These are phyloP conservation scores for Vigna mungo DNA, from an alignment of 306 rosid species.

Conservation along the genomic window DNA sequence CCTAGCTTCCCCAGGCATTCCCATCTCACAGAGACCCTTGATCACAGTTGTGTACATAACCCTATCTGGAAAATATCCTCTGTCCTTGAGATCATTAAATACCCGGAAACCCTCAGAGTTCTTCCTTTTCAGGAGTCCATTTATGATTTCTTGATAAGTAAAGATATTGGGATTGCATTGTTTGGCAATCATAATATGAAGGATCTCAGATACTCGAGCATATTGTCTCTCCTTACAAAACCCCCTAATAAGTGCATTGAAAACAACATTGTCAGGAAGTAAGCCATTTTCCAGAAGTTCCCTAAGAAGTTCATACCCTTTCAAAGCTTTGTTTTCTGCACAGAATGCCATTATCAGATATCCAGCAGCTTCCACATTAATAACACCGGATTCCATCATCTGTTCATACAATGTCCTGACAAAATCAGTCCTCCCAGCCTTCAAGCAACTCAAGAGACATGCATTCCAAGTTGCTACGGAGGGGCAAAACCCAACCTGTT, in stretches of 20 bases:
- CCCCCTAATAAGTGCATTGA: constrained; percentile 61
- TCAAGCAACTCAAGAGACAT: constrained; percentile 61
- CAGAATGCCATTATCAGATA: constrained; percentile 70
- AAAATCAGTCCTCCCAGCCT: constrained; percentile 59
- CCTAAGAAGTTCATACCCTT: constrained; percentile 70
- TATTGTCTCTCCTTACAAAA: constrained; percentile 60
- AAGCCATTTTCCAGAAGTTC: constrained; percentile 65
- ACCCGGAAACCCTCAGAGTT: constrained; percentile 55
- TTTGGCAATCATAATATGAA: constrained; percentile 71
- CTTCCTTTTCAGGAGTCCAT: constrained; percentile 59
- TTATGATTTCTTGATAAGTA: constrained; percentile 69
- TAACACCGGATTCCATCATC: constrained; percentile 66
- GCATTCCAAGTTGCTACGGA: constrained; percentile 65
- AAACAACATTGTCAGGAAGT: constrained; percentile 56
- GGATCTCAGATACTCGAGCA: constrained; percentile 63
- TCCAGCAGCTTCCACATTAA: constrained; percentile 64
- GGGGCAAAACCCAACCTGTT: constrained; percentile 56
- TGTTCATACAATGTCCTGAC: constrained; percentile 70
- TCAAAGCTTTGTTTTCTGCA: constrained; percentile 49
- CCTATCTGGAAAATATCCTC: constrained; percentile 77
- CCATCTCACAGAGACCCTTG: constrained; percentile 59
- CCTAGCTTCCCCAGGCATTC: constrained; percentile 65
- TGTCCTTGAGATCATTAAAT: constrained; percentile 75
- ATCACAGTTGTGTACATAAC: constrained; percentile 80
- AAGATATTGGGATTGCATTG: constrained; percentile 52